phyloP scores from a whole-genome alignment of 225 moss, liverwort and hornwort genomes.

The Takakia lepidozioides region DNA sequence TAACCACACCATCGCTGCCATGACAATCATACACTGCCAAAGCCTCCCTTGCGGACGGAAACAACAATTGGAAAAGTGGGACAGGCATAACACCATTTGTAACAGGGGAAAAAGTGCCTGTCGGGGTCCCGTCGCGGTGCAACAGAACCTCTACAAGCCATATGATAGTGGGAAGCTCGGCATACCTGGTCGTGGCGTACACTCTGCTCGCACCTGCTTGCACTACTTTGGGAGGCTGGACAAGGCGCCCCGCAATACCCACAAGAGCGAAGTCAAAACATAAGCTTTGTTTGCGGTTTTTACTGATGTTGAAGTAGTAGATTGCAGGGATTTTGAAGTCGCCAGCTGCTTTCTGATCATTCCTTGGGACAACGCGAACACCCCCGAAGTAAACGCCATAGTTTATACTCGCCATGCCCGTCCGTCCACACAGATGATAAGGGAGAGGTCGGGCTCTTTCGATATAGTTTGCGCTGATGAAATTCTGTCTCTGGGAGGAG shows the following conservation, averaged over 20 bases:
- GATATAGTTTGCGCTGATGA: conserved; percentile 34
- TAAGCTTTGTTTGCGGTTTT: conserved; percentile 20
- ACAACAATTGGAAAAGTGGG: conserved; percentile 22
- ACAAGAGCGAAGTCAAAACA: conserved; percentile 35
- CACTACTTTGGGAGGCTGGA: conserved; percentile 46
- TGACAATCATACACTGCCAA: conserved; percentile 33
- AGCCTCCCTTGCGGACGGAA: conserved; percentile 19
- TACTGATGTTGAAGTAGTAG: conserved; percentile 46
- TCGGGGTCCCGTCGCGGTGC: conserved; percentile 33
- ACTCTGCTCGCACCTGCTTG: conserved; percentile 38
- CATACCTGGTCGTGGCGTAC: conserved; percentile 33
- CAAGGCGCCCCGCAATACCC: conserved; percentile 16
- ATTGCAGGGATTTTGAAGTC: conserved; percentile 26
- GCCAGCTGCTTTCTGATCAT: conserved; percentile 12
- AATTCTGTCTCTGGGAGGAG: conserved; percentile 41
- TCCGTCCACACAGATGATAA: conserved; percentile 27
- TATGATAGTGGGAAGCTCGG: conserved; percentile 34
- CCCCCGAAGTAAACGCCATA: conserved; percentile 53
- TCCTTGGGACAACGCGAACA: conserved; percentile 15
- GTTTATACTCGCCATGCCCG: conserved; percentile 45
- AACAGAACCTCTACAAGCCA: conserved; percentile 41
- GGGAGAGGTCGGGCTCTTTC: conserved; percentile 35
- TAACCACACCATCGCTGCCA: conserved; percentile 27
- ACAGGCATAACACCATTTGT: conserved; percentile 34
- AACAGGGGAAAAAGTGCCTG: conserved; percentile 27